Evolutionary conservation across 176 grass and related monocot species (phyloP).

Genomic region (Oryza officinalis): DNA sequence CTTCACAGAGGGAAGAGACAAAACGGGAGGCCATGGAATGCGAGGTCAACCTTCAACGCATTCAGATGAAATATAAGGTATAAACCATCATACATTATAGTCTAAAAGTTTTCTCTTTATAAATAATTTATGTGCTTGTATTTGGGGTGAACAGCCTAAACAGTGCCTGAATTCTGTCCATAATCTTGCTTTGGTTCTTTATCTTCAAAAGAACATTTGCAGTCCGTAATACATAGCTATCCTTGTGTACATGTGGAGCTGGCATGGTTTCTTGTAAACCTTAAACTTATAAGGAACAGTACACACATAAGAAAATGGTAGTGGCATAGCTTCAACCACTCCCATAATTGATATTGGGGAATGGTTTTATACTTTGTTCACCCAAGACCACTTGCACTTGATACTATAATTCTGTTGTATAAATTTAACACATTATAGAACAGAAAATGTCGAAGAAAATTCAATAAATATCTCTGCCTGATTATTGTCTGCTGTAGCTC

Average conservation of each 20-base stretch:
- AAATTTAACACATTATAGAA: slow-evolving; percentile 2
- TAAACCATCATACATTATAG: not conserved
- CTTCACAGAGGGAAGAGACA: slow-evolving; percentile 87
- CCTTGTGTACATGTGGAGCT: not conserved
- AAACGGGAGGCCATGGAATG: slow-evolving; percentile 85
- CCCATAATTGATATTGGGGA: not conserved
- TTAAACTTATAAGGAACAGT: not conserved
- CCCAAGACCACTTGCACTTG: not conserved
- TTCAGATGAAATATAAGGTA: slow-evolving; percentile 96
- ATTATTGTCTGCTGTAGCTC: slow-evolving; percentile 3
- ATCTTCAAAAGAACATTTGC: not conserved
- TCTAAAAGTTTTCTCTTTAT: slow-evolving; percentile 14
- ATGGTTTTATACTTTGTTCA: slow-evolving; percentile 14
- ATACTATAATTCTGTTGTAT: slow-evolving; percentile 3
- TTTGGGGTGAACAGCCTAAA: not conserved
- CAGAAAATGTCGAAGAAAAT: slow-evolving; percentile 11
- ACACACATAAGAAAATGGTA: not conserved
- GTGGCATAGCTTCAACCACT: not conserved
- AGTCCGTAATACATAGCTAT: not conserved
- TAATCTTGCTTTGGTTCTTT: not conserved
- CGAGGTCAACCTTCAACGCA: slow-evolving; percentile 77
- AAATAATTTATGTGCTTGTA: not conserved
- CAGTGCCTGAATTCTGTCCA: not conserved
- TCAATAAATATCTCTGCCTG: slow-evolving; percentile 20
- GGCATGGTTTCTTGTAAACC: not conserved